These are phyloP conservation scores for Gamarada debralockiae DNA, from an alignment of 495 filamentous ascomycete species.

Conservation along the genomic window DNA sequence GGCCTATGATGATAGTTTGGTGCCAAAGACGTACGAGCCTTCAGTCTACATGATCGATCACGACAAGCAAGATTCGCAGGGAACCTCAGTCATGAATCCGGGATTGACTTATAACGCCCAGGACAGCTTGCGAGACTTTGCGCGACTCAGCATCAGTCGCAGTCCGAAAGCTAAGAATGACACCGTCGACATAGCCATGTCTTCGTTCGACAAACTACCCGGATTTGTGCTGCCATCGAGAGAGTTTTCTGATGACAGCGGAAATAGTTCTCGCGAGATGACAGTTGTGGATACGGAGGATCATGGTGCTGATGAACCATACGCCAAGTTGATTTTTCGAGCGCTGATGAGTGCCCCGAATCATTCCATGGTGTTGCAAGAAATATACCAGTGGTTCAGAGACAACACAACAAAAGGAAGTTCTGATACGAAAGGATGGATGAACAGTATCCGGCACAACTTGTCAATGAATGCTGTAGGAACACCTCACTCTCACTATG, in stretches of 20 bases:
- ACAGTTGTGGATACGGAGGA: conserved; percentile 22
- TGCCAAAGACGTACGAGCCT: background rate
- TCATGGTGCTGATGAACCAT: conserved; percentile 51
- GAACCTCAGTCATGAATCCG: background rate
- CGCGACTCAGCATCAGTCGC: conserved; percentile 14
- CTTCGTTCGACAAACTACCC: conserved; percentile 1
- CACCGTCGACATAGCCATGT: background rate
- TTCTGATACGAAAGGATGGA: conserved; percentile 70
- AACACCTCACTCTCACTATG: conserved; percentile 9
- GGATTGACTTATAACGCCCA: conserved; percentile 1
- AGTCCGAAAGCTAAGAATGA: conserved; percentile 17
- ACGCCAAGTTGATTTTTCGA: conserved; percentile 76
- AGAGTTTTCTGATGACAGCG: conserved; percentile 19
- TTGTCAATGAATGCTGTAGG: conserved; percentile 93
- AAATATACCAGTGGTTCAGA: conserved; percentile 89
- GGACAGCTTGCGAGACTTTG: conserved; percentile 10
- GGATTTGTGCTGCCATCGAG: conserved; percentile 5
- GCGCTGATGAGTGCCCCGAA: conserved; percentile 63
- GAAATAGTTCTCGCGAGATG: conserved; percentile 20
- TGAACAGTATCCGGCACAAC: conserved; percentile 96
- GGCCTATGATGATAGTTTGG: conserved; percentile 1
- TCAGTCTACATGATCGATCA: conserved; percentile 11
- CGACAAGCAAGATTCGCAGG: background rate
- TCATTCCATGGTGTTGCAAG: conserved; percentile 71
- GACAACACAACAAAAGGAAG: conserved; percentile 74